These are phyloP conservation scores for Petunia secreta DNA, from an alignment of 257 asterid genomes.

Conservation along the genomic window DNA sequence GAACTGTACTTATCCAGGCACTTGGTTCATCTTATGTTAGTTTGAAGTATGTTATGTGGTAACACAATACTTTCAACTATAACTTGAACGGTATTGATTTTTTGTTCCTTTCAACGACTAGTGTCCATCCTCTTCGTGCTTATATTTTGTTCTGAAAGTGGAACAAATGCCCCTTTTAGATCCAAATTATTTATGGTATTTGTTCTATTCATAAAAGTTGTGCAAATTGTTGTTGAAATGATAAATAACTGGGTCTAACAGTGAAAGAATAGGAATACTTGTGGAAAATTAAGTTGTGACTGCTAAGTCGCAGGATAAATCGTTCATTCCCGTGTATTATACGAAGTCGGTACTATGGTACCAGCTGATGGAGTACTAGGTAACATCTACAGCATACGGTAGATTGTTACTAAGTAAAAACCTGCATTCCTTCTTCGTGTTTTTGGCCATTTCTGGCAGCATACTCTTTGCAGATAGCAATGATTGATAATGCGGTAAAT, in stretches of 20 bases:
- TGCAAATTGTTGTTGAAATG: not conserved
- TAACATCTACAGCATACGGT: not conserved
- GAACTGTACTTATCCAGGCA: slow-evolving; percentile 21
- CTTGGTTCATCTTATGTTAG: not conserved
- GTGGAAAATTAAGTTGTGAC: not conserved
- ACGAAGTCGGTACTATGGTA: no score
- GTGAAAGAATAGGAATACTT: not conserved
- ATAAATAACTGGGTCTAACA: not conserved
- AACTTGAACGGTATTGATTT: not conserved
- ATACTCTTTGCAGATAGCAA: not conserved
- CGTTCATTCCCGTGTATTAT: not conserved
- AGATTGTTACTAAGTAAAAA: not conserved
- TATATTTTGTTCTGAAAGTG: not conserved
- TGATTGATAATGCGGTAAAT: no score
- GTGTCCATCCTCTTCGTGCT: not conserved
- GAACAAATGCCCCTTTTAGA: not conserved
- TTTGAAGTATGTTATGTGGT: not conserved
- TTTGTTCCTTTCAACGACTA: not conserved
- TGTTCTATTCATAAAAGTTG: not conserved
- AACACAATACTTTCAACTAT: not conserved
- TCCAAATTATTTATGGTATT: not conserved
- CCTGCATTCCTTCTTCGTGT: not conserved
- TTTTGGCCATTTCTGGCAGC: not conserved
- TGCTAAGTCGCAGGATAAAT: not conserved
- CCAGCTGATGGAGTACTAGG: not conserved